Evolutionary conservation across 805 yeast species (phyloP).

Genomic region (Yamadazyma nakazawae): DNA sequence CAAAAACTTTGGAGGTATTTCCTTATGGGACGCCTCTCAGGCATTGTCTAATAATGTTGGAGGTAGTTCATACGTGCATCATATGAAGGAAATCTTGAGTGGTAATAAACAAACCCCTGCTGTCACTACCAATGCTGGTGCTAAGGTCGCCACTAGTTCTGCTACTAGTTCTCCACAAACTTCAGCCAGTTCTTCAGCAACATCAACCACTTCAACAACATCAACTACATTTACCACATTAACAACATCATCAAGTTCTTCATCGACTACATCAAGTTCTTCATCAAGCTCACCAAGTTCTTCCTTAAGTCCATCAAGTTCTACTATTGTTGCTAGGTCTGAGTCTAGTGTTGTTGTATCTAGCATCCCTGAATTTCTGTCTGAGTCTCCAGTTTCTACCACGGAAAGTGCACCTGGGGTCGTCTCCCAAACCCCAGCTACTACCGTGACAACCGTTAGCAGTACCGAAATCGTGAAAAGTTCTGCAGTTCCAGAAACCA

Average conservation of each 20-base stretch:
- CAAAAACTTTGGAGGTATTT: constrained; percentile 59
- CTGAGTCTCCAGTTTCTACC: background rate
- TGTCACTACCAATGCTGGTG: constrained; percentile 3
- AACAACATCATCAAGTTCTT: too few species aligned
- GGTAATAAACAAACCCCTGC: background rate
- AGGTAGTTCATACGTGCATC: constrained; percentile 26
- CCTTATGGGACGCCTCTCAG: constrained; percentile 83
- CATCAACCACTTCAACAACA: too few species aligned
- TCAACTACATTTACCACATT: too few species aligned
- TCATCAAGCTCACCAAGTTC: too few species aligned
- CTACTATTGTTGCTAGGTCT: too few species aligned
- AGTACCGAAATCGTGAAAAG: constrained; percentile 3
- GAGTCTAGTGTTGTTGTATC: too few species aligned
- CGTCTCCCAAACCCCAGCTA: background rate
- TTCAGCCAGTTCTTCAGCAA: background rate
- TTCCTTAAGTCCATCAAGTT: too few species aligned
- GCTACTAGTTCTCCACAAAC: background rate
- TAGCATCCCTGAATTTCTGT: background rate
- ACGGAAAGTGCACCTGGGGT: background rate
- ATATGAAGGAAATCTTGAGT: constrained; percentile 40
- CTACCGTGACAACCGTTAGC: background rate
- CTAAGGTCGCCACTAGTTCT: background rate
- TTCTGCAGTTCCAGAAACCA: background rate
- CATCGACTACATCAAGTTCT: background rate
- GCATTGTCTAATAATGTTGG: constrained; percentile 28